Base-by-base conservation (phyloP, 768 basidiomycete species). In the Pisolithus microcarpus region DNA sequence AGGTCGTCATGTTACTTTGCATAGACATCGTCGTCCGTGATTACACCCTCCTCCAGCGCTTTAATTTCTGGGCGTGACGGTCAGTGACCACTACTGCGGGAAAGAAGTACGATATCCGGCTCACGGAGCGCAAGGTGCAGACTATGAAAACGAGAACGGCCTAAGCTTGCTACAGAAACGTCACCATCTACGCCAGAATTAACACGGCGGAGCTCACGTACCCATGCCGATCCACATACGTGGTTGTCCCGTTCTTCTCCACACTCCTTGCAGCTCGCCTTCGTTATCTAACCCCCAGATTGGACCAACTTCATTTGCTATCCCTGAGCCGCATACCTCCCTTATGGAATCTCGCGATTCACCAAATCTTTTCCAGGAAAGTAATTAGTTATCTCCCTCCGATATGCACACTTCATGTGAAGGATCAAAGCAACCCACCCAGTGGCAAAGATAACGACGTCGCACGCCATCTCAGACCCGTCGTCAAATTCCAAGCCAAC, bases 231-330 rank as follows among this genome's bases (percentile, higher is more conserved):
- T 49, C 61, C 66, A 68, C 30, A 68, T 47, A 43, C 75, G 75
- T 19, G 74, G 59, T 52, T 70, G 58, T 7, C 62, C 64, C 0
- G 59, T 67, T 40, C 59, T 59, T 52, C 62, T 67, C 64, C 63
- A 68, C 13, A 59, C 60, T 0, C 77, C 77, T 18, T 74, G 68
- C 23, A 81, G 57, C 60, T 87, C 83, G 2, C 84, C 82, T 65
- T 90, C 82, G 37, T 70, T 65, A 61, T 84, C 75, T 50, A 87
- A 57, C 36, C 85, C 79, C 86, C 84, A 81, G 13, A 85, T 63
- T n/a, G 73, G 70, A 49, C 75, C 72, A 52, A 82, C 68, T 60
- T 71, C 68, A 37, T 68, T 55, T 1, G 66, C 71, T 8, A 79
- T 61, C 19, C 75, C 72, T 3, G 73, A 65, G 0, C 77, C 81